These are phyloP conservation scores for Berberis vulgaris DNA, from an alignment of 164 flowering plant genomes.

Conservation along the genomic window DNA sequence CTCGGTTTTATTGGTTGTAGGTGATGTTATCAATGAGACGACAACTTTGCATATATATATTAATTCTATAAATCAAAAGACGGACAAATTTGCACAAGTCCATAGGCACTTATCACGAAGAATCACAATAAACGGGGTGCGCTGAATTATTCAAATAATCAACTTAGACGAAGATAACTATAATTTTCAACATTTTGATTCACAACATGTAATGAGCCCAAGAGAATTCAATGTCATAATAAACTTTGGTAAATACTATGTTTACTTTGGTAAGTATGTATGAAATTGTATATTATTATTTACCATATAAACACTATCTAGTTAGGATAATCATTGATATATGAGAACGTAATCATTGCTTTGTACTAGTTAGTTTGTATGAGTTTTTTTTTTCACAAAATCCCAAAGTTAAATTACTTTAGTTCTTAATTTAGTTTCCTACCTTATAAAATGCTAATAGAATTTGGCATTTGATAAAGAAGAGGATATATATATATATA, in stretches of 20 bases:
- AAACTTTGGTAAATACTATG: neutral
- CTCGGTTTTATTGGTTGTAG: slow-evolving; percentile 16
- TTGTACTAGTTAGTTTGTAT: neutral
- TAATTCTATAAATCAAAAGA: slow-evolving; percentile 11
- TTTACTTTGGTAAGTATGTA: neutral
- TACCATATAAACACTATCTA: neutral
- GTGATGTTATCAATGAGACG: slow-evolving; percentile 21
- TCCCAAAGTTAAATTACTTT: neutral
- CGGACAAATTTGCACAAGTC: slow-evolving; percentile 24
- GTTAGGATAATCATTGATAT: slow-evolving; percentile 1
- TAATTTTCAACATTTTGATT: slow-evolving; percentile 7
- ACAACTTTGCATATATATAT: slow-evolving; percentile 16
- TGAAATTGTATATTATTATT: neutral
- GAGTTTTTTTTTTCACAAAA: neutral
- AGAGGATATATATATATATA: neutral
- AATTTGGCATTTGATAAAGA: neutral
- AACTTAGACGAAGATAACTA: slow-evolving; percentile 14
- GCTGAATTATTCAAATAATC: slow-evolving; percentile 23
- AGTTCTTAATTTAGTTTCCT: neutral
- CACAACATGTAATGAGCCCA: slow-evolving; percentile 1
- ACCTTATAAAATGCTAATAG: neutral
- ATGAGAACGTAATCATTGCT: neutral
- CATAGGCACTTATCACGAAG: slow-evolving; percentile 21
- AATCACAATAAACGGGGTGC: slow-evolving; percentile 7
- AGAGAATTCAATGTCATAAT: neutral